phyloP scores from a whole-genome alignment of 352 stramenopile genomes.

The Ophiocytium majus region DNA sequence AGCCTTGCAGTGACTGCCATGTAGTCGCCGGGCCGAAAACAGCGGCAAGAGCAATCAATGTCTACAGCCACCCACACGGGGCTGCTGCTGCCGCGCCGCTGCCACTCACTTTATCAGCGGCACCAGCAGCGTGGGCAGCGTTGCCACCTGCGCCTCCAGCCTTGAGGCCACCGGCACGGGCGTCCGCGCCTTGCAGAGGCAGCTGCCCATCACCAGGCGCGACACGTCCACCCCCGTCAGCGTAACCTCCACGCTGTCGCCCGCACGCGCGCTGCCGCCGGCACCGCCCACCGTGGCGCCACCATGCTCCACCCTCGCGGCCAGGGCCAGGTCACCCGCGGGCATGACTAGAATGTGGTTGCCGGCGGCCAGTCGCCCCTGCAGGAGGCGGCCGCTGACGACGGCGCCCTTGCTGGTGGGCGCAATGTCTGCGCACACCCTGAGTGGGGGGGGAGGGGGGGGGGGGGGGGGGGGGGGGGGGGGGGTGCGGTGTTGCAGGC shows the following conservation, averaged over 20 bases:
- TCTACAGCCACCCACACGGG: no score
- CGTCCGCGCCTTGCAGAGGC: constrained; percentile 62
- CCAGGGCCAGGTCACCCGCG: constrained; percentile 63
- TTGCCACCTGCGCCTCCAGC: constrained; percentile 62
- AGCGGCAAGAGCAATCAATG: no score
- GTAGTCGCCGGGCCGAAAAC: neutral
- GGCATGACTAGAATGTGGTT: constrained; percentile 60
- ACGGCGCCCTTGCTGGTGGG: constrained; percentile 62
- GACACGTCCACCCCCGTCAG: constrained; percentile 64
- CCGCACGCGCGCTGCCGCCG: constrained; percentile 53
- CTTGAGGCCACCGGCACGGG: constrained; percentile 58
- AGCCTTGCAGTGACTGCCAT: no score
- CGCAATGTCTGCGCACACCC: constrained; percentile 61
- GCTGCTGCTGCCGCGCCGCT: no score
- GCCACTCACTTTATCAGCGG: neutral
- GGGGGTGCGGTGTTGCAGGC: neutral
- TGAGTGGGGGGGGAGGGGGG: constrained; percentile 43
- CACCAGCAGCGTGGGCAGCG: constrained; percentile 62
- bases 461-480: neutral
- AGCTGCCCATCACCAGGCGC: constrained; percentile 63
- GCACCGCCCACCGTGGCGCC: constrained; percentile 56
- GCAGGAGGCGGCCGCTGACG: constrained; percentile 41
- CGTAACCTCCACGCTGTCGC: constrained; percentile 61
- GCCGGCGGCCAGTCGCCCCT: neutral
- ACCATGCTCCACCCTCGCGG: constrained; percentile 60